Conservation (phyloP, 306 rosid genomes). For the Prunus dulcis region DNA sequence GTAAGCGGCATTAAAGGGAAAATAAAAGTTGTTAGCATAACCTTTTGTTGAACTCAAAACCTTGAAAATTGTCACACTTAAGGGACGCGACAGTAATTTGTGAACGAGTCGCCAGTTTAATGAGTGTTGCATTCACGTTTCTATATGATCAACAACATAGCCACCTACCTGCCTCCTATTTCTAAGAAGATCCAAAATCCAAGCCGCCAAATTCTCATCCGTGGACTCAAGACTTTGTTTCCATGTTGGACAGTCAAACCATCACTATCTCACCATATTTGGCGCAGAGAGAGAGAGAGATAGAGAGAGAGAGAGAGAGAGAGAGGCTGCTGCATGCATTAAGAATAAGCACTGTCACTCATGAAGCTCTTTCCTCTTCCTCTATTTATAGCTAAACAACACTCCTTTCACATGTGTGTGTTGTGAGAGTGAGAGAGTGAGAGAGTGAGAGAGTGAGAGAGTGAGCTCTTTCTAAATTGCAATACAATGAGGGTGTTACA, state of each 20-base stretch:
- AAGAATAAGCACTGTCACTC: background rate
- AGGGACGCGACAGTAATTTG: background rate
- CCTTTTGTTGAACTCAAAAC: background rate
- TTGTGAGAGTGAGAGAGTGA: background rate
- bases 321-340: background rate
- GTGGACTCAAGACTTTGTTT: slow-evolving; percentile 7
- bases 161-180: background rate
- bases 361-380: background rate
- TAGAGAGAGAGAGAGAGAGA: slow-evolving; percentile 4
- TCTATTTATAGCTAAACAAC: background rate
- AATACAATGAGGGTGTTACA: slow-evolving; percentile 21
- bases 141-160: background rate
- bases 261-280: slow-evolving; percentile 1
- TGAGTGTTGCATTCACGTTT: background rate
- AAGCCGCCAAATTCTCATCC: slow-evolving; percentile 51
- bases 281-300: slow-evolving; percentile 1
- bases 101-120: background rate
- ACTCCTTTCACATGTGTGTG: background rate
- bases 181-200: slow-evolving; percentile 49
- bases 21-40: no score
- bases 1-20: no score
- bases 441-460: background rate
- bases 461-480: background rate
- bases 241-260: slow-evolving; percentile 20
- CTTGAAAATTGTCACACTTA: background rate